A percentile compares a stretch with the other conserved stretches of the same genome.
phyloP scores from a whole-genome alignment of 352 stramenopile species.

The Globisporangium acanthophoron region DNA sequence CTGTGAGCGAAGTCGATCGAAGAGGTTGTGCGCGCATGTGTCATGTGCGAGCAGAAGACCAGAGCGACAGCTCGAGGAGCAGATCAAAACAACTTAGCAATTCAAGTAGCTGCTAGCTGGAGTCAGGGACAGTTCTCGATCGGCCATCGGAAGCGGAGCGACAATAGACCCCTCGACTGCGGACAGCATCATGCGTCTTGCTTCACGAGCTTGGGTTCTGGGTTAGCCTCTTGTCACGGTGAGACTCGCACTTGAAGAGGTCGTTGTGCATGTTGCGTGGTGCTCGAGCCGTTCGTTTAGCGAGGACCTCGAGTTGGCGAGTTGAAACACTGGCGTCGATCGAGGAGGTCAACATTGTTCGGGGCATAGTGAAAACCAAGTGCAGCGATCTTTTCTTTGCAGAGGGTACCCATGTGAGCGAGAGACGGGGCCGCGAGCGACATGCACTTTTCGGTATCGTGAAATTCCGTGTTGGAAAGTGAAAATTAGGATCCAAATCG shows the following conservation, averaged over 20 bases:
- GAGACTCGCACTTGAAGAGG: no score
- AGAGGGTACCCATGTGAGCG: not conserved
- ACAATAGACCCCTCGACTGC: not conserved
- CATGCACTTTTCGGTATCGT: not conserved
- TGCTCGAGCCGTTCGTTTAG: no score
- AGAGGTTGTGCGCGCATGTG: not conserved
- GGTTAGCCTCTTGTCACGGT: no score
- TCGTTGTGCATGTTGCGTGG: no score
- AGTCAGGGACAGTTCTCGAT: not conserved
- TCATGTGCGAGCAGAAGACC: not conserved
- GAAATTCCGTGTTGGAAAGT: not conserved
- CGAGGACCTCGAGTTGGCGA: no score
- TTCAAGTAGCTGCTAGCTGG: not conserved
- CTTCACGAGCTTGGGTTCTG: no score
- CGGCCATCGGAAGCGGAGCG: slow-evolving; percentile 3
- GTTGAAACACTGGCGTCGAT: no score
- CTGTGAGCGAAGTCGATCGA: not conserved
- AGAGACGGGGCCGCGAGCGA: not conserved
- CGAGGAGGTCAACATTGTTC: no score
- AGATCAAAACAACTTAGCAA: not conserved
- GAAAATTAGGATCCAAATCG: not conserved
- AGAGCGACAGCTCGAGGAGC: not conserved
- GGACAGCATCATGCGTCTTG: no score
- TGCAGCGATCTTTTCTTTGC: not conserved
- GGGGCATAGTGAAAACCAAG: not conserved